A percentile compares a stretch with the other conserved stretches of the same genome.
Conservation (phyloP, 106 monocot species). For the Platanthera guangdongensis region DNA sequence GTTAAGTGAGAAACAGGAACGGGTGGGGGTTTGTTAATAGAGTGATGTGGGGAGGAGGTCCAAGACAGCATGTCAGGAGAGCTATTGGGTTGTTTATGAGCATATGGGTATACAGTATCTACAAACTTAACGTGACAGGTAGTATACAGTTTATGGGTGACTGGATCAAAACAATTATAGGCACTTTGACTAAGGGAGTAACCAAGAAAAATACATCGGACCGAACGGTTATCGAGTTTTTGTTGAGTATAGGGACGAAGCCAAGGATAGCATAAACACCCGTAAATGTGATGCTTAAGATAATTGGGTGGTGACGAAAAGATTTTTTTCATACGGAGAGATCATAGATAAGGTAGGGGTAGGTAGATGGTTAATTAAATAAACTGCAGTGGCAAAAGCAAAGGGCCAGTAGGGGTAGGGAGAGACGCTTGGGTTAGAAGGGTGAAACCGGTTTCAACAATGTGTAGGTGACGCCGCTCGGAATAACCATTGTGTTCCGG, state of each 20-base stretch:
- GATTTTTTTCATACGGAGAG: not conserved
- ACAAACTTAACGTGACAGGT: not conserved
- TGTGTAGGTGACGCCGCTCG: too few species aligned
- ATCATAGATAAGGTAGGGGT: not conserved
- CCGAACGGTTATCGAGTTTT: constrained; percentile 10
- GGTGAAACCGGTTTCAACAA: too few species aligned
- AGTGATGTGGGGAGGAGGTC: not conserved
- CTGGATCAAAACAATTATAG: not conserved
- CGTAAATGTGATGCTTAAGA: constrained; percentile 3
- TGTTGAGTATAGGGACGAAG: constrained; percentile 9
- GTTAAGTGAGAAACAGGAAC: not conserved
- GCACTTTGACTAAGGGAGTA: not conserved
- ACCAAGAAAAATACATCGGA: constrained; percentile 4
- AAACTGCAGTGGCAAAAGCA: not conserved
- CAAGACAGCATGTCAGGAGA: not conserved
- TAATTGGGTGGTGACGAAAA: constrained; percentile 6
- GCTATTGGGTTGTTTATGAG: not conserved
- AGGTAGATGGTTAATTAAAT: not conserved
- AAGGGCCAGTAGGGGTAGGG: not conserved
- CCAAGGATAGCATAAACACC: constrained; percentile 21
- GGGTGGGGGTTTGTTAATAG: not conserved
- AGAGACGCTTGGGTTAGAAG: not conserved
- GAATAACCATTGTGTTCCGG: too few species aligned
- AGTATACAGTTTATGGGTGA: not conserved
- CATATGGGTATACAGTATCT: not conserved